These are phyloP conservation scores for Penicillium sp. DNA, from an alignment of 2,329 filamentous ascomycete genomes.

Conservation along the genomic window DNA sequence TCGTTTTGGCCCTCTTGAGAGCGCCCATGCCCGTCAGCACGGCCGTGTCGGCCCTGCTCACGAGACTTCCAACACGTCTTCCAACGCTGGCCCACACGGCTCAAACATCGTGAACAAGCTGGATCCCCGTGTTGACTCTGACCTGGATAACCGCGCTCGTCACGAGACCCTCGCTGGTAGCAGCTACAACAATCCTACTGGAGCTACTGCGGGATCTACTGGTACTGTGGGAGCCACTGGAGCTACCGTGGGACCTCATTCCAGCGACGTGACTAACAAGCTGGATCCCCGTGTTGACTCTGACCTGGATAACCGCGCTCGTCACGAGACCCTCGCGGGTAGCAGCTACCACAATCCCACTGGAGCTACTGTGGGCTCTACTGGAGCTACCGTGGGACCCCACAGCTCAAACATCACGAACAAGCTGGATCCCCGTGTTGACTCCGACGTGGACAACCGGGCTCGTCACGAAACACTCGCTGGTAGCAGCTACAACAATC, in stretches of 20 bases:
- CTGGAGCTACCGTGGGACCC: background rate
- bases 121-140: conserved; percentile 8
- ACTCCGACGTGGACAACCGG: background rate
- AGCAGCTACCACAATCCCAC: conserved; percentile 4
- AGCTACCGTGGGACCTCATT: background rate
- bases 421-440: conserved; percentile 7
- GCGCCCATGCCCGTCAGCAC: background rate
- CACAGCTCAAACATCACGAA: background rate
- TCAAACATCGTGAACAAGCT: conserved; percentile 10
- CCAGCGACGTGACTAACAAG: conserved; percentile 6
- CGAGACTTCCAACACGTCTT: background rate
- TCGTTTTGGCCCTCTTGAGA: background rate
- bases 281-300: conserved; percentile 14
- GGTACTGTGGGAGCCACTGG: background rate
- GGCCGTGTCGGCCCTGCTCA: background rate
- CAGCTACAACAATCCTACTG: conserved; percentile 3
- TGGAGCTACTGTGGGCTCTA: background rate
- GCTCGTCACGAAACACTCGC: conserved; percentile 2
- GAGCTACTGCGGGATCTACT: background rate
- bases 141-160: conserved; percentile 1
- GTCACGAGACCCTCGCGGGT: background rate
- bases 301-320: conserved; percentile 6
- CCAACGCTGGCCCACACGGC: background rate
- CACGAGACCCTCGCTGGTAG: conserved; percentile 1
- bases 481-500: conserved; percentile 6